Evolutionary conservation across 2,329 filamentous ascomycete species (phyloP), one percentile per base, ranked within the genome.

Genomic region (Phialocephala sp.): DNA sequence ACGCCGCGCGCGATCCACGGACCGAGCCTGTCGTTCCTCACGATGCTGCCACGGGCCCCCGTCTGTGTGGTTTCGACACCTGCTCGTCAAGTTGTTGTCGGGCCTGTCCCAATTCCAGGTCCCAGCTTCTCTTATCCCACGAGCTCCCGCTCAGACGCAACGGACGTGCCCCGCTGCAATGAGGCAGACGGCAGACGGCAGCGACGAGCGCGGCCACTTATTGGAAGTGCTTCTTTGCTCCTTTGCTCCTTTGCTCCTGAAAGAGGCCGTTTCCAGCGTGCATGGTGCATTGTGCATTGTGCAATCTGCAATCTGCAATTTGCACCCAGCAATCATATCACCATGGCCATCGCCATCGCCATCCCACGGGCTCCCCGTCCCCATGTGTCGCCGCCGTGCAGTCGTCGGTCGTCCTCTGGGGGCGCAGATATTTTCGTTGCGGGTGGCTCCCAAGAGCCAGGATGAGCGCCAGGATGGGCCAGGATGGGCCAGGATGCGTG

Each of bases 11-110:
- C 20, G 8, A n/a, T 54, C 18, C 47, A 4, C 32, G 32, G 45
- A 52, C 32, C 24, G 59, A 54, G 59, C 60, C 60, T 62, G 36
- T 62, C 18, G 22, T 27, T 56, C 18, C 20, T 56, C 60, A 8
- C 24, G 22, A n/a, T 43, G 18, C 35, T 56, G 20, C 60, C 60
- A 62, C 60, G 60, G 50, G 50, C 50, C 50, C 12, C 24, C 8
- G 47, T 52, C 47, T 9, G 47, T 27, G 47, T 52, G 47, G 47
- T 52, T 9, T 24, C 27, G 20, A 22, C n/a, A 47, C 37, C 27
- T 32, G 27, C 27, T 32, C 27, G 27, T 32, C 27, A 32, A 32
- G 27, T 32, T 32, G 4, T 41, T 3, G 9, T 41, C 15, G 43
- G 8, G 20, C 2, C 43, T 9, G 41, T 45, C 11, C 41, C 41